Evolutionary conservation across 2,329 filamentous ascomycete genomes (phyloP).

Genomic region (Mollisia scopiformis): DNA sequence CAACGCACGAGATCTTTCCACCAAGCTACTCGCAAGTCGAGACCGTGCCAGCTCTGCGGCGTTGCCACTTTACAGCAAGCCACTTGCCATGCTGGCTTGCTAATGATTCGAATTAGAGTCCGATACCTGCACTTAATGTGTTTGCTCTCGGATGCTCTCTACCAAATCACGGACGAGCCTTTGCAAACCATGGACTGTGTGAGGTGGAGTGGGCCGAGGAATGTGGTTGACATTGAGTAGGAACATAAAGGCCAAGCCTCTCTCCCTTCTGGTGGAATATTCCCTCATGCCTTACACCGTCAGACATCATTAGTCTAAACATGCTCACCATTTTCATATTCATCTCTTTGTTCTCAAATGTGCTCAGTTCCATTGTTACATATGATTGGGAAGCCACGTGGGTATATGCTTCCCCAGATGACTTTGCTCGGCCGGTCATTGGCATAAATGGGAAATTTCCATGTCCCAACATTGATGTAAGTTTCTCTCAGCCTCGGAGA

Average conservation of each 20-base stretch:
- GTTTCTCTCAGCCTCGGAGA: neutral
- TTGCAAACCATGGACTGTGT: too few species aligned
- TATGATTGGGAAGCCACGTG: slow-evolving; percentile 30
- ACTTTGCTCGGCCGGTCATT: slow-evolving; percentile 47
- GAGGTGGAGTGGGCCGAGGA: neutral
- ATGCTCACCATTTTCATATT: neutral
- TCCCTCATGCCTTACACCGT: too few species aligned
- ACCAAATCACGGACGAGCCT: neutral
- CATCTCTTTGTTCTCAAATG: neutral
- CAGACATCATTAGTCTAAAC: too few species aligned
- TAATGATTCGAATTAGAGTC: neutral
- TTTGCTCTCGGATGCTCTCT: neutral
- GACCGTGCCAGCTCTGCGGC: neutral
- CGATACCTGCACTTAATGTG: neutral
- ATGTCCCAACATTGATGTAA: slow-evolving; percentile 45
- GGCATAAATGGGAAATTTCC: slow-evolving; percentile 67
- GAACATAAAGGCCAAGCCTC: neutral
- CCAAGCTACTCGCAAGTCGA: neutral
- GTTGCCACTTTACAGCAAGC: neutral
- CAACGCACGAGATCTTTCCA: neutral
- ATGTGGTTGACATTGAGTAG: neutral
- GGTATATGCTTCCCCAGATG: slow-evolving; percentile 43
- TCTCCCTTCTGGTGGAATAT: too few species aligned
- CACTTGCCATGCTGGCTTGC: neutral
- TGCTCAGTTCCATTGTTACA: slow-evolving; percentile 1